These are phyloP conservation scores for Proteromonas lacertae DNA, from an alignment of 352 stramenopile species.

Conservation along the genomic window DNA sequence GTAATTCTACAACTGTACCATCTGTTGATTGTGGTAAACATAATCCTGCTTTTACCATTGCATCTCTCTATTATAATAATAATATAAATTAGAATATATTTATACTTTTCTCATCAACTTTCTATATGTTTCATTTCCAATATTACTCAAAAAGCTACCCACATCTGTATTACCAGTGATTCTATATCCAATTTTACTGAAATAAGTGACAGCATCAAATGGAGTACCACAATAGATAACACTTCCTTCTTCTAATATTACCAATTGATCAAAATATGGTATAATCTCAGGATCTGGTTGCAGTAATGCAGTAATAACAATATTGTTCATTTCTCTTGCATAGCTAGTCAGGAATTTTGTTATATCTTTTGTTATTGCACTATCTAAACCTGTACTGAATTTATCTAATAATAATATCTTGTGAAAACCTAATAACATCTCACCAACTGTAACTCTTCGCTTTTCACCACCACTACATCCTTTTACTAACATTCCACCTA, in stretches of 20 bases:
- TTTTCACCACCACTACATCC: conserved; percentile 56
- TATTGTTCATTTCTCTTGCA: too few species aligned
- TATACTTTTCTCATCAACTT: too few species aligned
- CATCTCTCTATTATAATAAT: too few species aligned
- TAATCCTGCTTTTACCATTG: too few species aligned
- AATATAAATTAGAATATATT: too few species aligned
- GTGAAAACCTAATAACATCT: conserved; percentile 37
- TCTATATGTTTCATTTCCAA: too few species aligned
- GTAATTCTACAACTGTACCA: too few species aligned
- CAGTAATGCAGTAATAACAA: too few species aligned
- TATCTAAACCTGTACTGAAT: conserved; percentile 61
- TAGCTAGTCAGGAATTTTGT: too few species aligned
- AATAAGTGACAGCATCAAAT: conserved; percentile 28
- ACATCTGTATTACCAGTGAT: too few species aligned
- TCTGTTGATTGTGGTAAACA: too few species aligned
- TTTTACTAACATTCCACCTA: conserved; percentile 37
- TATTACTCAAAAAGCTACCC: too few species aligned
- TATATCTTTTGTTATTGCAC: conserved; percentile 56
- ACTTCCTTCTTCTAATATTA: conserved; percentile 55
- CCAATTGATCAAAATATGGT: conserved; percentile 63
- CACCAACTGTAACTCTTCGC: conserved; percentile 41
- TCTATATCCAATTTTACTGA: conserved; percentile 25
- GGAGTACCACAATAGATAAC: conserved; percentile 56
- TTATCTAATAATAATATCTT: conserved; percentile 43
- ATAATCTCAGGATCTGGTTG: conserved; percentile 65